phyloP scores from a whole-genome alignment of 2,329 filamentous ascomycete species.

The Xylariaceae sp. region DNA sequence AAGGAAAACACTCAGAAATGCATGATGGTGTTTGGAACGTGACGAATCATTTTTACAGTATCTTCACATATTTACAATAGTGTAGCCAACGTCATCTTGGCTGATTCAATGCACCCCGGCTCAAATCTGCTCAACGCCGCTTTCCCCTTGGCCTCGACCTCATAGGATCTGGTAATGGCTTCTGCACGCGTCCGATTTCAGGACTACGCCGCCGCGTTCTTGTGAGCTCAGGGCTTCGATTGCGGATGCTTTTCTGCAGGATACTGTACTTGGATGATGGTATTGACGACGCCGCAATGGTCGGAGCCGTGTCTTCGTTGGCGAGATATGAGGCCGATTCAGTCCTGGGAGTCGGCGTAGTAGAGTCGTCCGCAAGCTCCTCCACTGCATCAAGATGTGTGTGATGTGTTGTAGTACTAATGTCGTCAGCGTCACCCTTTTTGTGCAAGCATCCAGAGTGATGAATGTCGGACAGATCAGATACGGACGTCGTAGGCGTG shows the following conservation, averaged over 20 bases:
- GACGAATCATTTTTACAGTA: conserved; percentile 22
- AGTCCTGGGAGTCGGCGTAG: conserved; percentile 33
- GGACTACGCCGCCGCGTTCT: conserved; percentile 40
- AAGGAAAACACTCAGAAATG: conserved; percentile 5
- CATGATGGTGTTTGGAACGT: neutral
- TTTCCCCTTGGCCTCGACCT: conserved; percentile 38
- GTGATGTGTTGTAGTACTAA: neutral
- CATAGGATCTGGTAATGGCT: conserved; percentile 36
- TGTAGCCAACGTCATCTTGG: no score
- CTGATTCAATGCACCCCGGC: conserved; percentile 3
- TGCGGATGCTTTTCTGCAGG: conserved; percentile 23
- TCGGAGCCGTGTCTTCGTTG: neutral
- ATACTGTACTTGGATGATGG: conserved; percentile 20
- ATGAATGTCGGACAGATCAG: conserved; percentile 39
- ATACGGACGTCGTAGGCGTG: conserved; percentile 39
- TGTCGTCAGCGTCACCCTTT: conserved; percentile 21
- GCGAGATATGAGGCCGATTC: neutral
- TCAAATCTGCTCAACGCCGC: conserved; percentile 33
- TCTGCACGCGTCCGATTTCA: conserved; percentile 45
- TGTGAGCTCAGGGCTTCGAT: conserved; percentile 29
- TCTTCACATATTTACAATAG: conserved; percentile 30
- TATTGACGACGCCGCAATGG: conserved; percentile 28
- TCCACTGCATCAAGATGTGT: conserved; percentile 23
- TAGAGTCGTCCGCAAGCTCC: conserved; percentile 32
- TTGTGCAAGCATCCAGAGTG: conserved; percentile 24